These are phyloP conservation scores for Achaetomium macrosporum DNA, from an alignment of 2,329 filamentous ascomycete species.

Conservation along the genomic window DNA sequence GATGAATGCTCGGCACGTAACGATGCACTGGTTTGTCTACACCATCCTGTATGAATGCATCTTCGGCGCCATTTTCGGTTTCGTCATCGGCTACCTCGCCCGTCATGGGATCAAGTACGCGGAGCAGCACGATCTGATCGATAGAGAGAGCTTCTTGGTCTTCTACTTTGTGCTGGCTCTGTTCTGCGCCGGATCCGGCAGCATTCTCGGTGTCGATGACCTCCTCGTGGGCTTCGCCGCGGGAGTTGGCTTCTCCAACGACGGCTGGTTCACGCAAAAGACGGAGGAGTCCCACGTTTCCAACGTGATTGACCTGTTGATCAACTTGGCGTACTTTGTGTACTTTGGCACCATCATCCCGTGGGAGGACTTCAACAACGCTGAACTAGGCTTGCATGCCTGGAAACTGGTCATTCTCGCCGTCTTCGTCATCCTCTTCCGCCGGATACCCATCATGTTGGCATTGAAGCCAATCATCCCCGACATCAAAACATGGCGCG, in stretches of 20 bases:
- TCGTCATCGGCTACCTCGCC: conserved; percentile 79
- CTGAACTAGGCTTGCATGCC: conserved; percentile 65
- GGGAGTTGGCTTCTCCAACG: conserved; percentile 98
- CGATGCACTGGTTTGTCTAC: conserved; percentile 81
- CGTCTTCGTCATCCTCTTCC: conserved; percentile 91
- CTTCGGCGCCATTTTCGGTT: conserved; percentile 85
- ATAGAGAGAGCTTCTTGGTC: conserved; percentile 93
- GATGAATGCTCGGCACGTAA: conserved; percentile 60
- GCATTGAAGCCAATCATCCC: conserved; percentile 86
- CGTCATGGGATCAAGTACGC: conserved; percentile 85
- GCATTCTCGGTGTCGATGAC: conserved; percentile 87
- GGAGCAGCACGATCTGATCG: conserved; percentile 79
- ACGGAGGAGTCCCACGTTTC: conserved; percentile 98
- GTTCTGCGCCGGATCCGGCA: conserved; percentile 91
- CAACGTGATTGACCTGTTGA: conserved; percentile 94
- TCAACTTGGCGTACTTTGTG: conserved; percentile 97
- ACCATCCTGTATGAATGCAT: conserved; percentile 94
- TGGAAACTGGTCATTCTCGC: conserved; percentile 93
- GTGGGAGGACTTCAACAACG: conserved; percentile 83
- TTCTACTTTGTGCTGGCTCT: conserved; percentile 97
- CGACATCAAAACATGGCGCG: conserved; percentile 96
- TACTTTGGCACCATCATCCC: conserved; percentile 97
- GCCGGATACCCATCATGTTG: conserved; percentile 93
- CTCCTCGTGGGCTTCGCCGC: conserved; percentile 89
- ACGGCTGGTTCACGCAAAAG: conserved; percentile 97